Evolutionary conservation across 345 rosid species (phyloP).

Genomic region (Microthlaspi erraticum): DNA sequence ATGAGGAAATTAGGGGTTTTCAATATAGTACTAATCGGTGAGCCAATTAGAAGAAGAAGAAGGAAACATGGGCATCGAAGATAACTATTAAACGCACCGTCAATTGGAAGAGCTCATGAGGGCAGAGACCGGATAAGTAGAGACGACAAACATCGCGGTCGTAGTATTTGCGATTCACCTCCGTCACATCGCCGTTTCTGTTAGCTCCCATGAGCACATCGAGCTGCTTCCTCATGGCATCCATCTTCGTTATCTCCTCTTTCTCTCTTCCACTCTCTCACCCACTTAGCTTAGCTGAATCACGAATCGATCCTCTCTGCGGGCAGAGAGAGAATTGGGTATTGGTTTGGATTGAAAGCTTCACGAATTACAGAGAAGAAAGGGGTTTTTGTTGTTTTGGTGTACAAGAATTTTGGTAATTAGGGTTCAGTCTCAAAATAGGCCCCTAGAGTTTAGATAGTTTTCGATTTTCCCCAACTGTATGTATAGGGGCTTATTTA

Average conservation of each 20-base stretch:
- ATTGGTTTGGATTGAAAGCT: not conserved
- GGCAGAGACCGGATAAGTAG: slow-evolving; percentile 94
- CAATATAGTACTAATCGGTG: slow-evolving; percentile 3
- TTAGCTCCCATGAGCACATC: slow-evolving; percentile 99
- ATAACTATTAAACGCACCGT: slow-evolving; percentile 56
- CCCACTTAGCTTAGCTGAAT: not conserved
- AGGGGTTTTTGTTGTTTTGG: not conserved
- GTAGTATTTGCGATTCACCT: slow-evolving; percentile 96
- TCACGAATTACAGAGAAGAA: too few relatives aligned
- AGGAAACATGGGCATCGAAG: slow-evolving; percentile 16
- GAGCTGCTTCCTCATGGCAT: slow-evolving; percentile 97
- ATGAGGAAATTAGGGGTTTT: slow-evolving; percentile 7
- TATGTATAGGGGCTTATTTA: not conserved
- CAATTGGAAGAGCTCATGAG: slow-evolving; percentile 97
- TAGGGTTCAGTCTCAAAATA: slow-evolving; percentile 27
- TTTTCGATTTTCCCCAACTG: not conserved
- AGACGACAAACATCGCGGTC: slow-evolving; percentile 99
- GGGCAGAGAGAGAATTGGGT: slow-evolving; percentile 26
- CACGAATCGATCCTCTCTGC: slow-evolving; percentile 27
- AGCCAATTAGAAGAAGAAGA: not conserved
- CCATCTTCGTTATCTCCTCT: slow-evolving; percentile 56
- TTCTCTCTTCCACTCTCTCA: not conserved
- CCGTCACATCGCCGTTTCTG: slow-evolving; percentile 95
- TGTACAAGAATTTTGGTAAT: slow-evolving; percentile 9
- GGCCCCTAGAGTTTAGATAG: slow-evolving; percentile 7